phyloP scores from a whole-genome alignment of 2,329 filamentous ascomycete genomes.

The Nemania diffusa region DNA sequence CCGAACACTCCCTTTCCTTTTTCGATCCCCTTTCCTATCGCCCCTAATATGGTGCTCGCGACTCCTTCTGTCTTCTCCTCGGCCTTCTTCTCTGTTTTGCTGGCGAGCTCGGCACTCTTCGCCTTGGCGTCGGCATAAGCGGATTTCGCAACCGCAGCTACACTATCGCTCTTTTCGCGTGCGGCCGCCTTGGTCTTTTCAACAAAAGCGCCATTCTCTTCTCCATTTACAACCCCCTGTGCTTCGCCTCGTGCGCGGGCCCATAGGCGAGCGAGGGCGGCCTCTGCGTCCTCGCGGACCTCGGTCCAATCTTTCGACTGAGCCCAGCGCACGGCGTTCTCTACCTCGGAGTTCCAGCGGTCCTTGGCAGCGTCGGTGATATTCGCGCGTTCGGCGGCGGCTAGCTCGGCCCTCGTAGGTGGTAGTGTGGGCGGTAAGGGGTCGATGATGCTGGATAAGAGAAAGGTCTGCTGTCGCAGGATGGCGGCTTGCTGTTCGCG shows the following conservation, averaged over 20 bases:
- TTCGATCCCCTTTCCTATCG: conserved; percentile 55
- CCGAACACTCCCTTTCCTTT: conserved; percentile 55
- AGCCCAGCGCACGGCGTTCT: conserved; percentile 72
- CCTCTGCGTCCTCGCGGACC: conserved; percentile 68
- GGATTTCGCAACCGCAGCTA: conserved; percentile 47
- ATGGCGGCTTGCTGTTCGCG: conserved; percentile 68
- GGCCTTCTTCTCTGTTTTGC: conserved; percentile 43
- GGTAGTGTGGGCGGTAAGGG: conserved; percentile 58
- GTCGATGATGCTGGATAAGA: conserved; percentile 64
- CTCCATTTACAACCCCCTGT: too few relatives aligned
- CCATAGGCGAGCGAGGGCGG: conserved; percentile 59
- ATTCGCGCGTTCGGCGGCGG: conserved; percentile 62
- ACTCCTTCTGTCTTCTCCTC: conserved; percentile 45
- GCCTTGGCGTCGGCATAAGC: conserved; percentile 49
- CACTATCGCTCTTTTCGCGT: conserved; percentile 49
- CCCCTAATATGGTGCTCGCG: conserved; percentile 52
- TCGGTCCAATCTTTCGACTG: conserved; percentile 74
- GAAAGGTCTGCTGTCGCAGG: conserved; percentile 66
- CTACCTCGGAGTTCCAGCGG: conserved; percentile 80
- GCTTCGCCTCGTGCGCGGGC: conserved; percentile 51
- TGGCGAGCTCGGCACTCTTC: conserved; percentile 42
- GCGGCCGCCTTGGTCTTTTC: too few relatives aligned
- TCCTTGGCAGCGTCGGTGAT: conserved; percentile 77
- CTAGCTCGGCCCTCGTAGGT: conserved; percentile 62
- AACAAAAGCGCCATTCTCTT: too few relatives aligned